Conservation (phyloP, 2,329 filamentous ascomycete species). For the Colletotrichum lupini region DNA sequence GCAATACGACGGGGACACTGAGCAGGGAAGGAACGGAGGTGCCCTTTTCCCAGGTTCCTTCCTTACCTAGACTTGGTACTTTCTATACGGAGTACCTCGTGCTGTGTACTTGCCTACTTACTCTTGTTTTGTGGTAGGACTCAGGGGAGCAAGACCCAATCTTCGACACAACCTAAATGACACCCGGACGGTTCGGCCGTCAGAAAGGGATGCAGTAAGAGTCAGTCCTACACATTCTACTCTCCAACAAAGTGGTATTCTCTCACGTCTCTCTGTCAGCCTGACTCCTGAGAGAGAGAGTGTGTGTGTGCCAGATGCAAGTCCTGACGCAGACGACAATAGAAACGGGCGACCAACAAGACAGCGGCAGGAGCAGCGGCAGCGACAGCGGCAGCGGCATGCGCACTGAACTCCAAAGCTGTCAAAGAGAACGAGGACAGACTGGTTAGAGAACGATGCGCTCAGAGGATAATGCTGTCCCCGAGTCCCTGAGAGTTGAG, state of each 20-base stretch:
- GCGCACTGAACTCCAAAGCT: constrained; percentile 13
- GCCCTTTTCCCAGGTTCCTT: not conserved
- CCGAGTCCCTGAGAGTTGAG: not conserved
- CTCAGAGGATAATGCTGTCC: not conserved
- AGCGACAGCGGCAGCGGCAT: constrained; percentile 14
- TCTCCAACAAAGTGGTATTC: not conserved
- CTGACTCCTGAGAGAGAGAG: not conserved
- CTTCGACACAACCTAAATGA: constrained; percentile 22
- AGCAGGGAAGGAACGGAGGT: not conserved
- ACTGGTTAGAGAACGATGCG: constrained; percentile 1
- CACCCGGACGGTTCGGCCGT: constrained; percentile 18
- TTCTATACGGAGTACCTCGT: no score
- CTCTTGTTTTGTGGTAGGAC: not conserved
- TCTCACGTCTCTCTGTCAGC: not conserved
- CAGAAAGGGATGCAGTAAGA: constrained; percentile 2
- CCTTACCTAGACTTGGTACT: not conserved
- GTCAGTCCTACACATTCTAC: constrained; percentile 1
- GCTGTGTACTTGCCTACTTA: no score
- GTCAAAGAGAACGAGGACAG: not conserved
- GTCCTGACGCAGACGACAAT: not conserved
- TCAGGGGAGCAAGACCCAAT: constrained; percentile 14
- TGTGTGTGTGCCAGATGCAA: not conserved
- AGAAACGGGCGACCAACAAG: not conserved
- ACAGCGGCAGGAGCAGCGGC: not conserved
- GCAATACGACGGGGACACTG: not conserved